phyloP scores from a whole-genome alignment of 2,329 filamentous ascomycete genomes.

The Penicillium sp. region DNA sequence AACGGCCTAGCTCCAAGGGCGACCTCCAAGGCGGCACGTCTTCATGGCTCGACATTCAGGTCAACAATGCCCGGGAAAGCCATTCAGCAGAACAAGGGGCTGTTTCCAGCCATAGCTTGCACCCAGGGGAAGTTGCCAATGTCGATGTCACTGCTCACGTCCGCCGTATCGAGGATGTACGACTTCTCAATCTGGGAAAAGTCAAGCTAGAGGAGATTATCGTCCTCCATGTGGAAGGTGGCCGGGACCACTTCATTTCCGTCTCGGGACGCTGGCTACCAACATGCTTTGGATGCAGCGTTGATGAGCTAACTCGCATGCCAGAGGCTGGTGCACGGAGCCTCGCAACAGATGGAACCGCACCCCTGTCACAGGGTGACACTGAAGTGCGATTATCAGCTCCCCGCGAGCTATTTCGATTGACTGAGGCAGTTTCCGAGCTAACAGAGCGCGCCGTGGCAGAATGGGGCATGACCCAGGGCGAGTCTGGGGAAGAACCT shows the following conservation, averaged over 20 bases:
- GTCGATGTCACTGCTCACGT: conserved; percentile 66
- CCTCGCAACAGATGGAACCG: conserved; percentile 39
- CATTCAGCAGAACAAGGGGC: conserved; percentile 25
- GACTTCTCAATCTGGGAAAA: conserved; percentile 65
- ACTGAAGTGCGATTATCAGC: conserved; percentile 63
- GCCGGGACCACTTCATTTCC: conserved; percentile 87
- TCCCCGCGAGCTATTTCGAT: conserved; percentile 79
- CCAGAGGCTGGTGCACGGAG: conserved; percentile 75
- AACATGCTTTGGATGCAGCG: conserved; percentile 74
- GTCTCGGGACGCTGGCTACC: conserved; percentile 73
- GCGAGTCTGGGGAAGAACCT: conserved; percentile 30
- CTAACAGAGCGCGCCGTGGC: conserved; percentile 55
- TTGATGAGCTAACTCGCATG: conserved; percentile 83
- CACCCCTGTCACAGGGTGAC: conserved; percentile 31
- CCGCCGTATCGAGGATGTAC: conserved; percentile 59
- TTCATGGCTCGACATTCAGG: conserved; percentile 66
- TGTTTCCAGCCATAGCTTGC: conserved; percentile 58
- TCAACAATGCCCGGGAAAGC: conserved; percentile 49
- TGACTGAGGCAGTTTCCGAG: conserved; percentile 74
- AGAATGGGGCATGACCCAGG: conserved; percentile 58
- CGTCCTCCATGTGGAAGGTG: conserved; percentile 74
- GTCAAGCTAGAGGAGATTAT: conserved; percentile 75
- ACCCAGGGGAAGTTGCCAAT: conserved; percentile 77
- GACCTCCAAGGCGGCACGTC: conserved; percentile 44
- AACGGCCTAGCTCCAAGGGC: conserved; percentile 56